Evolutionary conservation across 2,329 filamentous ascomycete species (phyloP), one percentile per base, ranked within the genome.

Genomic region (Pseudogymnoascus sp.): DNA sequence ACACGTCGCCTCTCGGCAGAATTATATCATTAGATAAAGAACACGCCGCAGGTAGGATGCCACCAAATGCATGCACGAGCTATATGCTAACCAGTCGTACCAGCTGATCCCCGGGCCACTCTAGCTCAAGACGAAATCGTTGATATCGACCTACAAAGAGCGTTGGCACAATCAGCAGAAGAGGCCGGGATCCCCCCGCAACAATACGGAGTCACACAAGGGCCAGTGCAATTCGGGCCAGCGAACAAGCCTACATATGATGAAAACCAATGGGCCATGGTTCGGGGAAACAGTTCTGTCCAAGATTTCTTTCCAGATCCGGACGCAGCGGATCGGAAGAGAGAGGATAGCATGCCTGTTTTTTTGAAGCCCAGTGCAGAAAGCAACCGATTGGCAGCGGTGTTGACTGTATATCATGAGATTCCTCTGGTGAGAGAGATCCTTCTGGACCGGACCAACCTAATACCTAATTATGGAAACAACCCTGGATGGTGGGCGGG

Each of bases 401-500:
- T 87, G 2, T 67, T 88, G 11, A 84, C 84, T 4, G 83, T 87
- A 6, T 77, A 83, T 40, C 82, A 86, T 68, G 77, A 81, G 63
- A 86, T 88, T 23, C 84, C 85, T 1, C 72, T 84, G 0, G 78
- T 78, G 0, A 79, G 84, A 61, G 86, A 86, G 66, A 74, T 80
- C 2, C 74, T 87, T 11, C 75, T 87, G 2, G 70, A 74, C 23
- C 74, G 73, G 8, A 79, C 79, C 1, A 62, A 70, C 3, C 71
- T 77, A 4, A 73, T 77, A 2, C 68, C 73, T 1, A 78, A 75
- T 35, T 87, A 87, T 66, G 84, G 84, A 0, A 77, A 80, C 66
- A 78, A 83, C 66, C 75, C 74, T 11, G 79, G 83, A 64, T 88
- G 85, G 85, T 88, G 85, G 85, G 80, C 78, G 65, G 84, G 85